Evolutionary conservation across 2,329 filamentous ascomycete genomes (phyloP), one percentile per base, ranked within the genome.

Genomic region (Calonectria honghensis): DNA sequence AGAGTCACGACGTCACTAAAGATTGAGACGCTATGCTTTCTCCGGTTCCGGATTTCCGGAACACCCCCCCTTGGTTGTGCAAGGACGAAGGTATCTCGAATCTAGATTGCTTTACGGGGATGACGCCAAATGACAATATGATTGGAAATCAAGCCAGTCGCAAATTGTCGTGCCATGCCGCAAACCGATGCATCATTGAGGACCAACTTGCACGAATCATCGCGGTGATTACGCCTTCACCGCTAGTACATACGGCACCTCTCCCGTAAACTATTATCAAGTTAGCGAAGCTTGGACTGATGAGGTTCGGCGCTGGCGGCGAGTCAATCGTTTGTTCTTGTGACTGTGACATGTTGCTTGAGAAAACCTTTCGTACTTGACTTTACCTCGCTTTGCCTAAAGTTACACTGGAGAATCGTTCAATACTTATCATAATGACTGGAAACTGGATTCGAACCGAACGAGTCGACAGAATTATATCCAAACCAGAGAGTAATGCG

Each of bases 41-140:
- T 39, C 57, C 37, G 39, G 32, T 63, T 63, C 57, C 57, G 57
- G 27, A 31, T 63, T 63, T 63, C 57, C 57, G 57, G n/a, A 9
- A 54, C 7, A 24, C 14, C 32, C 32, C n/a, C 35, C n/a, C n/a
- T n/a, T 18, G 14, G 24, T 39, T 41, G 35, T 6, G 27, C 24
- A 29, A 54, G 35, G 35, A 41, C 24, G 18, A 57, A 35, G 57
- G n/a, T 48, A 13, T 63, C 35, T 41, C 37, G 35, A 39, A 14
- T 63, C n/a, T 41, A 35, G 57, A 41, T 63, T 41, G 14, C 37
- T 29, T 41, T 3, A 31, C 18, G 10, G 5, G n/a, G 37, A 63
- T 63, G 24, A 39, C 35, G 37, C 57, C 57, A 41, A 37, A 39
- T 24, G 24, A 41, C 16, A 27, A 35, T 24, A 27, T 16, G 57